Evolutionary conservation across 257 asterid species (phyloP).

Genomic region (Hygrophila difformis): DNA sequence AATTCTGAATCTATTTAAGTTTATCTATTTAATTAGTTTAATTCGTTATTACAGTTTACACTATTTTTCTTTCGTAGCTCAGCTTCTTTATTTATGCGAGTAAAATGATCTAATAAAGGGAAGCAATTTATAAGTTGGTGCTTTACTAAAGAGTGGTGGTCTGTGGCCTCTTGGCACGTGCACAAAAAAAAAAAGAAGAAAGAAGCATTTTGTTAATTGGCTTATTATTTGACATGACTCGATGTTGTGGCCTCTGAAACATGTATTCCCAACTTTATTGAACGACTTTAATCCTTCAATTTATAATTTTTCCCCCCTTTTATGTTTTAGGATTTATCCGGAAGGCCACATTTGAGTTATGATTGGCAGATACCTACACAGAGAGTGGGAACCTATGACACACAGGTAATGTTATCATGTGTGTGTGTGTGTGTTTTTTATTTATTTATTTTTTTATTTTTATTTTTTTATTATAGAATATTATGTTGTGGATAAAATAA

Average conservation of each 20-base stretch:
- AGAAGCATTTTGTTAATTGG: not conserved
- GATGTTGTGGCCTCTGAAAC: conserved; percentile 3
- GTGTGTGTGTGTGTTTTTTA: too few species aligned
- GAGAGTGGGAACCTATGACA: conserved; percentile 92
- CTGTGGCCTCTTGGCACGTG: not conserved
- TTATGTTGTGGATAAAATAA: too few species aligned
- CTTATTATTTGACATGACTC: not conserved
- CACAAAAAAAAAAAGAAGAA: not conserved
- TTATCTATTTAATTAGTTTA: too few species aligned
- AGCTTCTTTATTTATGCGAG: not conserved
- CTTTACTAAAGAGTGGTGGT: not conserved
- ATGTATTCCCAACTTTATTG: not conserved
- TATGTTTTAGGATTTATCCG: conserved; percentile 71
- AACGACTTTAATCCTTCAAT: too few species aligned
- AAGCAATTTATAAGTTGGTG: too few species aligned
- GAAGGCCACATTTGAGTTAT: conserved; percentile 83
- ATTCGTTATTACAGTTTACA: too few species aligned
- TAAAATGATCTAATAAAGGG: too few species aligned
- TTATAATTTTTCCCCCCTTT: too few species aligned
- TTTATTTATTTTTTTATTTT: too few species aligned
- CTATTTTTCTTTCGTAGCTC: not conserved
- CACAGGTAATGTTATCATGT: conserved; percentile 68
- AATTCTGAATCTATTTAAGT: too few species aligned
- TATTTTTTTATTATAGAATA: too few species aligned
- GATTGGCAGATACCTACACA: conserved; percentile 77